phyloP scores from a whole-genome alignment of 2,329 filamentous ascomycete genomes.

The Pestalotiopsis fici region DNA sequence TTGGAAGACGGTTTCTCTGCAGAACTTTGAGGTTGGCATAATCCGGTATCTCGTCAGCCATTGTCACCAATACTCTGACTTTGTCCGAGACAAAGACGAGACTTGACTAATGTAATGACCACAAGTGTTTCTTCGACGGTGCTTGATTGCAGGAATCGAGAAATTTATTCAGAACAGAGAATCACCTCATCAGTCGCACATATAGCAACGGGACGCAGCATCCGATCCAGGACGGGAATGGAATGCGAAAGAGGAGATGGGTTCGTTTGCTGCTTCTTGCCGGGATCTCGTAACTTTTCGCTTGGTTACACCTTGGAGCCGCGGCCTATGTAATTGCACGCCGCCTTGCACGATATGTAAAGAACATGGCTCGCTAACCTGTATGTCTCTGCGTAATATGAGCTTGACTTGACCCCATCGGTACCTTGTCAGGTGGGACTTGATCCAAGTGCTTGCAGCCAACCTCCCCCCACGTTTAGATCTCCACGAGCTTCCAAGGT shows the following conservation, averaged over 20 bases:
- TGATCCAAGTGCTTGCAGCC: not conserved
- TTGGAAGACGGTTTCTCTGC: slow-evolving; percentile 52
- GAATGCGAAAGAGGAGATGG: not conserved
- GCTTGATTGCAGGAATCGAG: not conserved
- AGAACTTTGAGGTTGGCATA: slow-evolving; percentile 53
- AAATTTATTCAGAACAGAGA: not conserved
- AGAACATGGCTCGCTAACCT: not conserved
- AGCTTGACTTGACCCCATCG: not conserved
- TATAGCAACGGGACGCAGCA: not conserved
- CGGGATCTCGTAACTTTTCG: not conserved
- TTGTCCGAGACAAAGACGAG: not conserved
- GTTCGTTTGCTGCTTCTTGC: not conserved
- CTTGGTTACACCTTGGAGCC: not conserved
- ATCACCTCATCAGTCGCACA: not conserved
- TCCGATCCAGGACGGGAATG: not conserved
- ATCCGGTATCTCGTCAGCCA: slow-evolving; percentile 36
- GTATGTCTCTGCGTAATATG: not conserved
- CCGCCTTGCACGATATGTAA: not conserved
- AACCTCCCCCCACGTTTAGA: not conserved
- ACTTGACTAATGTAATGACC: not conserved
- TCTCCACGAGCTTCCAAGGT: not conserved
- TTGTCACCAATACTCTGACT: not conserved
- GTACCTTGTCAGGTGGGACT: not conserved
- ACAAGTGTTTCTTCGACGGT: not conserved
- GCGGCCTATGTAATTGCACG: not conserved